Base-by-base conservation (phyloP, 2,329 filamentous ascomycete species). In the Penicillium sp. region DNA sequence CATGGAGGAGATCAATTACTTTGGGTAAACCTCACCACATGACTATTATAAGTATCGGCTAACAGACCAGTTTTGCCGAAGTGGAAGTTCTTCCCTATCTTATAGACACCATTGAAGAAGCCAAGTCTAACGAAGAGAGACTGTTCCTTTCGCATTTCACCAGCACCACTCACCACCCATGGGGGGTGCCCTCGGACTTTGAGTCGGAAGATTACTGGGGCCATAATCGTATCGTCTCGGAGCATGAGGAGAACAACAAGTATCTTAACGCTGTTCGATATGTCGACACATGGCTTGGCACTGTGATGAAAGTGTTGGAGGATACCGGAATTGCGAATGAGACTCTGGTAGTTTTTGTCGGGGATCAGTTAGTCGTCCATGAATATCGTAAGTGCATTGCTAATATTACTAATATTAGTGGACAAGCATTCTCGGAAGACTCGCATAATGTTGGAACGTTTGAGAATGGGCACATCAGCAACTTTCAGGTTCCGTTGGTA, bases 381-480 rank as follows among this genome's bases (percentile, higher is more conserved):
- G 18, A 21, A 43, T 21, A n/a, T n/a, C n/a, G n/a, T n/a, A n/a
- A n/a, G n/a, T n/a, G n/a, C n/a, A n/a, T n/a, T n/a, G n/a, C n/a
- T n/a, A n/a, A n/a, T n/a, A n/a, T n/a, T n/a, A n/a, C n/a, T n/a
- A n/a, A n/a, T n/a, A n/a, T n/a, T n/a, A 35, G 69, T 62, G 74
- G 74, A 43, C 71, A 74, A 61, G 71, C 75, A 8, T 78, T 79
- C 59, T 61, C 68, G 30, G 72, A 77, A 62, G 75, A 77, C 57
- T 63, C 67, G 3, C 65, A 65, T 14, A 65, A 68, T 3, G 69
- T 68, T 18, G 73, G 71, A 9, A 75, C 73, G 2, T 77, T 75
- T 52, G 71, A 76, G 58, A 78, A 78, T 54, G 68, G 68, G 1
- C 74, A 79, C 59, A 71, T 77, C 58, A 70, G 67, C 56, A 78